Conservation (phyloP, 345 rosid species). For the Hibiscus tridactylites region DNA sequence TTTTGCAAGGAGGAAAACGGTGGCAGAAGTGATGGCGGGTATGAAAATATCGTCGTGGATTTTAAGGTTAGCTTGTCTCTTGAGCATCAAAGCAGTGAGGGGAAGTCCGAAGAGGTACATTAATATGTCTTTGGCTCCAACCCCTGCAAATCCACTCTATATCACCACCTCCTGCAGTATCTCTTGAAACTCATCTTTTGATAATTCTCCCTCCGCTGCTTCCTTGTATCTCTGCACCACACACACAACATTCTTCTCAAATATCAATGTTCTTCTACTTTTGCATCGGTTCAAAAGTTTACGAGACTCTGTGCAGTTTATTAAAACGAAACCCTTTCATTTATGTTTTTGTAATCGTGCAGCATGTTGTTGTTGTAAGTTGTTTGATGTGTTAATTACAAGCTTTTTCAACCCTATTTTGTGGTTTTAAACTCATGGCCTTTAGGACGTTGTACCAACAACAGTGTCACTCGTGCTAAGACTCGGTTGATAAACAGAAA, state of each 20-base stretch:
- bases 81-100: conserved; percentile 38
- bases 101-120: conserved; percentile 66
- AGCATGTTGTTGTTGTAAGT: no score
- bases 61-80: conserved; percentile 42
- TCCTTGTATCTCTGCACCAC: conserved; percentile 35
- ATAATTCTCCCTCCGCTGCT: conserved; percentile 22
- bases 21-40: conserved; percentile 77
- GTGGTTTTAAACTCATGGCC: no score
- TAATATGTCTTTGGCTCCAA: conserved; percentile 56
- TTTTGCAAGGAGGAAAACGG: conserved; percentile 68
- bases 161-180: conserved; percentile 49
- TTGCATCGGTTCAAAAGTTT: no score
- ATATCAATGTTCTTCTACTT: not conserved
- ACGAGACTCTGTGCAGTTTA: no score
- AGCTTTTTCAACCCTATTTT: not conserved
- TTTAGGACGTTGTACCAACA: no score
- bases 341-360: not conserved
- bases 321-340: no score
- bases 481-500: no score
- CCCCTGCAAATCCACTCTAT: conserved; percentile 54
- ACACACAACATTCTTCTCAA: no score
- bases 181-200: conserved; percentile 52
- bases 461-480: no score
- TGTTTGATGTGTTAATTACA: not conserved
- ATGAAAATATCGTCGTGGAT: conserved; percentile 61